These are phyloP conservation scores for Westerdykella aurantiaca DNA, from an alignment of 2,329 filamentous ascomycete genomes.

Conservation along the genomic window DNA sequence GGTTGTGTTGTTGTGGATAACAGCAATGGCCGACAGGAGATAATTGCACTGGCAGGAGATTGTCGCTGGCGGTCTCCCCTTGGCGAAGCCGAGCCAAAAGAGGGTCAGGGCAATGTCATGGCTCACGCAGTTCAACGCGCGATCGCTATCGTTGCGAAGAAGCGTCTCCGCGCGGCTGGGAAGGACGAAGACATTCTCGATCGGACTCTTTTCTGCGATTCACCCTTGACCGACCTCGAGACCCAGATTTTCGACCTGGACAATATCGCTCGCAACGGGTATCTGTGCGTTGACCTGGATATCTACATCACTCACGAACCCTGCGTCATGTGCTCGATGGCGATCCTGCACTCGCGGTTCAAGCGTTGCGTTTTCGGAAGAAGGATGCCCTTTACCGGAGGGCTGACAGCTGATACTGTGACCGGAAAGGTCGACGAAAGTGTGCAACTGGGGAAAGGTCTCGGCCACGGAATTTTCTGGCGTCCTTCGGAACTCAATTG, in stretches of 20 bases:
- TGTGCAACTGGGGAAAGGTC: constrained; percentile 4
- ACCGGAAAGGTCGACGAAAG: constrained; percentile 6
- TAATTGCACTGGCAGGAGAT: constrained; percentile 72
- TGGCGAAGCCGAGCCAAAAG: constrained; percentile 16
- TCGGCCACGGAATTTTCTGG: constrained; percentile 60
- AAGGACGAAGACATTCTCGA: constrained; percentile 22
- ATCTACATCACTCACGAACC: constrained; percentile 94
- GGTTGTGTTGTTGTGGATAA: constrained; percentile 71
- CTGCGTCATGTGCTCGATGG: constrained; percentile 96
- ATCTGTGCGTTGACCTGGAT: constrained; percentile 89
- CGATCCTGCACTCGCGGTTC: constrained; percentile 88
- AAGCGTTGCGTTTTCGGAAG: constrained; percentile 74
- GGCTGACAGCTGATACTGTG: constrained; percentile 64
- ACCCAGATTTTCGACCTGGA: constrained; percentile 52
- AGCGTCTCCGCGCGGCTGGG: constrained; percentile 40
- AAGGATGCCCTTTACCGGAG: constrained; percentile 75
- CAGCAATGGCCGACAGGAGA: constrained; percentile 40
- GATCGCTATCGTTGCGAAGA: constrained; percentile 72
- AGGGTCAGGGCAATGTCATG: constrained; percentile 63
- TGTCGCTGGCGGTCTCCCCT: constrained; percentile 56
- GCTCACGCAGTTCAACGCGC: constrained; percentile 72
- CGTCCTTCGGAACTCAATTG: constrained; percentile 71
- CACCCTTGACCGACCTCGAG: constrained; percentile 64
- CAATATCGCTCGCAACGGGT: constrained; percentile 69
- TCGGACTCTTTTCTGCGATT: constrained; percentile 57